Base-by-base conservation (phyloP, 257 asterid genomes). In the Avicennia marina region DNA sequence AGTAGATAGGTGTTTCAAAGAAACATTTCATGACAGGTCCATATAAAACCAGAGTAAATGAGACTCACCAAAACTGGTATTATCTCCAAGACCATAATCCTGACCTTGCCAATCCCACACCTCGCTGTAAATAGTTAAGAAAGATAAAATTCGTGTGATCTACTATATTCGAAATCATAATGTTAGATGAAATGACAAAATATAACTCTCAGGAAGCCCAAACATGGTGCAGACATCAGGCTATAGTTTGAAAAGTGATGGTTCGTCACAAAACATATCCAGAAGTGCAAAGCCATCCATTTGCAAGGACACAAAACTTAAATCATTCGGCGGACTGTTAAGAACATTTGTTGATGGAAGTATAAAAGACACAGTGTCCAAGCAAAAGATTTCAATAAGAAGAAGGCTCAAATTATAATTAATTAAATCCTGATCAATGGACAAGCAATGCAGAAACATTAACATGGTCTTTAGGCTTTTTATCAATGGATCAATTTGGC, bases 101-200 rank as follows among this genome's bases (percentile, higher is more conserved):
- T 74, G 71, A 60, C 76, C 68, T 53, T 68, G 78, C 95, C 90
- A 85, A 73, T 72, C 89, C 94, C 90, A 89, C 79, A 53, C 66
- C 62, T 72, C 83, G 48, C 95, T 76, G 75, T 54, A 9, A 57
- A 18, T 59, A 53, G 62, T n/a, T 26, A 18, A 55, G 12, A 18
- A 31, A 16, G 7, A 19, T 1, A 51, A 43, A 65, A 17, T n/a
- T 22, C 52, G 42, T 57, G 32, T 38, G 38, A 60, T 29, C 47
- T 34, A 26, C 52, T 11, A 41, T 13, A 25, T 60, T 25, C 53
- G n/a, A 58, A 43, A 27, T 20, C 56, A 44, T 43, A 11, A 42
- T 39, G 8, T 43, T 42, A 22, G 24, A 64, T 15, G 50, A 34
- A 32, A 34, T 22, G n/a, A 51, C 11, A 33, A 24, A 27, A 45